Evolutionary conservation across 176 grass and related monocot species (phyloP), one percentile per base, ranked within the genome.

Genomic region (Zea luxurians): DNA sequence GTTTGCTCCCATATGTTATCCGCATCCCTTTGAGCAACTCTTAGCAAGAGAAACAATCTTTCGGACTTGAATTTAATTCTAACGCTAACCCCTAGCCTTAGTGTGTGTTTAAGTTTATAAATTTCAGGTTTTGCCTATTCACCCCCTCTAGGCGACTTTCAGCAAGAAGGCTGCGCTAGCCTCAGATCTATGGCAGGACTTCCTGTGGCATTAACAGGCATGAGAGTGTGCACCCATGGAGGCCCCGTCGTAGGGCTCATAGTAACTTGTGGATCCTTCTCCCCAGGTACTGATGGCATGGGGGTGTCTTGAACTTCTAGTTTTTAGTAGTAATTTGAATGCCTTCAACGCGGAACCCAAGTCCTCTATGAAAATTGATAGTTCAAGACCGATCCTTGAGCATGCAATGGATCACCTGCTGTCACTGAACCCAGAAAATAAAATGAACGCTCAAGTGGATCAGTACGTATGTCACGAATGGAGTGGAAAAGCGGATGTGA

Each of bases 151-250:
- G n/a, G n/a, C n/a, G n/a, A n/a, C n/a, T n/a, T n/a, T n/a, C n/a
- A n/a, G 77, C 84, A 90, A 45, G 76, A 47, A 63, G 80, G 86
- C 48, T 64, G 86, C 3, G 64, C 48, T 44, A 79, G n/a, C 50
- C 87, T 80, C 35, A 34, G 83, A 64, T 90, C 77, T 8, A 68
- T 62, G n/a, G 61, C 65, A 5, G 55, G 46, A 67, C 66, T 64
- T 4, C 48, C 68, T 13, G 21, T 49, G 16, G 17, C 65, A 78
- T 66, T 13, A 60, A 36, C 36, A 78, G 37, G 66, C 41, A 46
- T 52, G 11, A 68, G 17, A 82, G 63, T 60, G 36, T 70, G 64
- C 63, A 90, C 58, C 9, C 75, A 35, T 3, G 70, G 48, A 66
- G 76, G 74, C 7, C 45, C 49, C 5, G 78, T 67, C 5, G 48